These are phyloP conservation scores for Physcomitrellopsis africana DNA, from an alignment of 225 moss, liverwort and hornwort genomes.

Conservation along the genomic window DNA sequence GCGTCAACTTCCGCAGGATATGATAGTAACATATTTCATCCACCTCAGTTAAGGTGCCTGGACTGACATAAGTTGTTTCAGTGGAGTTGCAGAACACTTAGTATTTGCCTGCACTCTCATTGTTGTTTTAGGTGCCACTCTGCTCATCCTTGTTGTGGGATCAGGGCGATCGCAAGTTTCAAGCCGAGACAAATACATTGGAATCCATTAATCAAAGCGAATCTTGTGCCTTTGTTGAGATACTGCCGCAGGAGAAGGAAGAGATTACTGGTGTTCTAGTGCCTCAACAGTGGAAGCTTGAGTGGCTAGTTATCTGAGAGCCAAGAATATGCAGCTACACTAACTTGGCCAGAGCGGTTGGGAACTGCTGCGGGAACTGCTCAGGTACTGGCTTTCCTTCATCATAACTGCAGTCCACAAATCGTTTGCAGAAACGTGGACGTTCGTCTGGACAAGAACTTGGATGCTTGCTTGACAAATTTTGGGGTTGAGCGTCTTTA, in stretches of 20 bases:
- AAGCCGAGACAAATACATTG: slow-evolving; percentile 56
- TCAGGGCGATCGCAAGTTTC: slow-evolving; percentile 60
- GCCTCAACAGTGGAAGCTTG: slow-evolving; percentile 53
- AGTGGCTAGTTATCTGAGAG: slow-evolving; percentile 55
- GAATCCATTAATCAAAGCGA: slow-evolving; percentile 53
- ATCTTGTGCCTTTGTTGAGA: slow-evolving; percentile 55
- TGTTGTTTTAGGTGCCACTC: slow-evolving; percentile 17
- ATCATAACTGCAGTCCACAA: slow-evolving; percentile 61
- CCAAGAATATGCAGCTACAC: slow-evolving; percentile 32
- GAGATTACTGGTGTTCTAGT: slow-evolving; percentile 61
- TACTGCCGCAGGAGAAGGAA: slow-evolving; percentile 50
- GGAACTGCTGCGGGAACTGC: slow-evolving; percentile 52
- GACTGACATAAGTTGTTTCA: background rate
- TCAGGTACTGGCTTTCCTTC: slow-evolving; percentile 52
- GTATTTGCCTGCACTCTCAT: slow-evolving; percentile 16
- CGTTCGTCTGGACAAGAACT: slow-evolving; percentile 52
- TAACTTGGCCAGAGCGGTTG: slow-evolving; percentile 56
- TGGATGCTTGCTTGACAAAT: slow-evolving; percentile 64
- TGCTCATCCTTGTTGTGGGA: slow-evolving; percentile 17
- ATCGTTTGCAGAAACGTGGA: slow-evolving; percentile 68
- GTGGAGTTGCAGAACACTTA: slow-evolving; percentile 15
- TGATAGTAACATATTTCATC: background rate
- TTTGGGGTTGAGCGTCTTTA: slow-evolving; percentile 63
- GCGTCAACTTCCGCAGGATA: background rate
- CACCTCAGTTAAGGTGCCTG: background rate